Evolutionary conservation across 148 eudicot species (phyloP).

Genomic region (Cornus suecica): DNA sequence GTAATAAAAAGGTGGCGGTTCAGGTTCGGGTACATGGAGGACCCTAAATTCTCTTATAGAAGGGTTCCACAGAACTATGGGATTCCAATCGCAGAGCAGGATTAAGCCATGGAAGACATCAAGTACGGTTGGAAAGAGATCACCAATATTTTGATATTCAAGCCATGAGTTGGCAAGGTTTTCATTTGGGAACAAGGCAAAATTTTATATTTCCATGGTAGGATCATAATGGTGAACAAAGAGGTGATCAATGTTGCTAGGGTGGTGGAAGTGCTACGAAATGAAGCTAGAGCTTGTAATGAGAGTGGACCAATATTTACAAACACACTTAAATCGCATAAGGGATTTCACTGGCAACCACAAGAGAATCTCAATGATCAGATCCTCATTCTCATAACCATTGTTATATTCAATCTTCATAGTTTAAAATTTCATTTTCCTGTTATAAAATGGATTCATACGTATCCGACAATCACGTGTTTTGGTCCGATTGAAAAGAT

Average conservation of each 20-base stretch:
- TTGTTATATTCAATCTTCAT: too few relatives aligned
- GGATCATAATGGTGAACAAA: background rate
- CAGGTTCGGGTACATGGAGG: background rate
- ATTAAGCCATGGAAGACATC: background rate
- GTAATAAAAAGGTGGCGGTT: too few relatives aligned
- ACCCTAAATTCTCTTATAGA: background rate
- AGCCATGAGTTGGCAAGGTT: background rate
- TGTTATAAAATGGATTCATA: too few relatives aligned
- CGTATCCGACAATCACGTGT: too few relatives aligned
- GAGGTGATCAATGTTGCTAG: background rate
- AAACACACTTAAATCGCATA: conserved; percentile 2
- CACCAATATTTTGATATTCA: background rate
- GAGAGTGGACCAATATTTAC: conserved; percentile 5
- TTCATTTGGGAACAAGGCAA: background rate
- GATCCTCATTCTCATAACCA: too few relatives aligned
- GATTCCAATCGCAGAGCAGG: background rate
- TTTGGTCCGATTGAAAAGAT: too few relatives aligned
- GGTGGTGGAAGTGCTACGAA: background rate
- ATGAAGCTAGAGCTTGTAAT: conserved; percentile 3
- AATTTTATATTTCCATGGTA: background rate
- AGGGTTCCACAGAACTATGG: background rate
- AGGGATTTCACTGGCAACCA: conserved; percentile 1
- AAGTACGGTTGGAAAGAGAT: background rate
- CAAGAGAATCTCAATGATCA: background rate
- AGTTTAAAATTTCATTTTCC: too few relatives aligned